phyloP scores from a whole-genome alignment of 352 stramenopile species.

The Hyaloperonospora arabidopsidis region DNA sequence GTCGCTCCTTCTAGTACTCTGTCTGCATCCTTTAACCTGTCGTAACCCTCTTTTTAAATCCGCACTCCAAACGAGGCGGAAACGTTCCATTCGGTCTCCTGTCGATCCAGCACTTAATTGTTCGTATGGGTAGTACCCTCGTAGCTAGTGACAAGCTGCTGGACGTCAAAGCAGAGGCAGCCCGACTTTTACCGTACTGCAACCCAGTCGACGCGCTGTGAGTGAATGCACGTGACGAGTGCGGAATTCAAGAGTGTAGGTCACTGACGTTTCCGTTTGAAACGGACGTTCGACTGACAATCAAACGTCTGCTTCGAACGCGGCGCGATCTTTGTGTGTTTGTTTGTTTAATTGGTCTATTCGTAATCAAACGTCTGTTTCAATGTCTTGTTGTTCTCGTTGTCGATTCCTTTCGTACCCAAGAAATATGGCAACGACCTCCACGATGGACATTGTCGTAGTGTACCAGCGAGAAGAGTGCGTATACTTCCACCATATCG shows the following conservation, averaged over 20 bases:
- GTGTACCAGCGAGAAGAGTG: conserved; percentile 56
- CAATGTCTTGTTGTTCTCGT: too few relatives aligned
- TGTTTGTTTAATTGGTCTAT: too few relatives aligned
- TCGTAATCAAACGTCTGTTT: too few relatives aligned
- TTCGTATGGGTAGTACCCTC: conserved; percentile 32
- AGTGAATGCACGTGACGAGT: not conserved
- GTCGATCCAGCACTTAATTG: conserved; percentile 35
- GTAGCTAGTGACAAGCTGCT: not conserved
- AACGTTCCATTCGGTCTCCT: conserved; percentile 4
- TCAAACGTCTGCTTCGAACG: not conserved
- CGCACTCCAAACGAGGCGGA: conserved; percentile 27
- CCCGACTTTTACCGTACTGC: too few relatives aligned
- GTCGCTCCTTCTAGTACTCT: too few relatives aligned
- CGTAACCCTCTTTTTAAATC: conserved; percentile 21
- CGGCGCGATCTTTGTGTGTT: not conserved
- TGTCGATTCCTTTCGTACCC: too few relatives aligned
- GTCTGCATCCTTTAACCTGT: too few relatives aligned
- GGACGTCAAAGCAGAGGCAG: too few relatives aligned
- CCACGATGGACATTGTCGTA: conserved; percentile 35
- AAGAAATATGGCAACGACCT: conserved; percentile 11
- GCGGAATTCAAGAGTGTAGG: conserved; percentile 19
- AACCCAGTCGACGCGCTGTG: too few relatives aligned
- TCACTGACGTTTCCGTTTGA: conserved; percentile 21
- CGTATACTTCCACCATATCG: conserved; percentile 11
- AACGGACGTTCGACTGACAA: conserved; percentile 5